Evolutionary conservation across 805 yeast species (phyloP), one percentile per base, ranked within the genome.

Genomic region (Torulaspora indica): DNA sequence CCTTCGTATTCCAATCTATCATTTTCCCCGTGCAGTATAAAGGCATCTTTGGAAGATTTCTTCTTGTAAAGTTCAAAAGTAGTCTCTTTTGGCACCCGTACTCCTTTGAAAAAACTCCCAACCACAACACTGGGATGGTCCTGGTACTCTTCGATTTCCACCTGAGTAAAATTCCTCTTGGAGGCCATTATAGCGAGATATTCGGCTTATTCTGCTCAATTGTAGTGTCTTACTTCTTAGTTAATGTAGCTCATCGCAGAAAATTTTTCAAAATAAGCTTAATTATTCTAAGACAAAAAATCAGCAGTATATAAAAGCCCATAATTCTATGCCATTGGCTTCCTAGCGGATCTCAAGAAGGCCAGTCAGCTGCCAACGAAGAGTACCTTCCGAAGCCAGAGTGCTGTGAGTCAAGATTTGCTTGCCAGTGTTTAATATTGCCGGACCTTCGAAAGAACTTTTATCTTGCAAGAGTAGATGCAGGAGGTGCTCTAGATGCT

Each of bases 81-180:
- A 6, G 84, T 77, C 10, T 75, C 71, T 6, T 66, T 63, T 29
- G 91, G 82, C 2, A 82, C 75, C 18, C 73, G 67, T 42, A 85
- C 71, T 3, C 96, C 96, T 57, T 85, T 85, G 70, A 89, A 82
- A 57, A 85, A 83, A n/a, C 85, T 75, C 2, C 88, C 85, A 8
- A 83, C 75, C 3, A 76, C 79, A 4, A 77, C 67, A 3, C 72
- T 58, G 12, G 79, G 75, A 20, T 72, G 72, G 13, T 73, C 77
- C 13, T 68, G 64, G 45, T 70, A 64, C 33, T 67, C 70, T 24
- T 66, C 65, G n/a, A 62, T 49, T 14, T 52, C 47, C 9, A 62
- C 51, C n/a, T 53, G 53, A 5, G 49, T 46, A 33, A 45, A 28
- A 8, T 42, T 25, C 18, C 58, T 49, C 38, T 55, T 55, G 12